phyloP scores from a whole-genome alignment of 1,284 basidiomycete genomes.

The Cutaneotrichosporon sp. region DNA sequence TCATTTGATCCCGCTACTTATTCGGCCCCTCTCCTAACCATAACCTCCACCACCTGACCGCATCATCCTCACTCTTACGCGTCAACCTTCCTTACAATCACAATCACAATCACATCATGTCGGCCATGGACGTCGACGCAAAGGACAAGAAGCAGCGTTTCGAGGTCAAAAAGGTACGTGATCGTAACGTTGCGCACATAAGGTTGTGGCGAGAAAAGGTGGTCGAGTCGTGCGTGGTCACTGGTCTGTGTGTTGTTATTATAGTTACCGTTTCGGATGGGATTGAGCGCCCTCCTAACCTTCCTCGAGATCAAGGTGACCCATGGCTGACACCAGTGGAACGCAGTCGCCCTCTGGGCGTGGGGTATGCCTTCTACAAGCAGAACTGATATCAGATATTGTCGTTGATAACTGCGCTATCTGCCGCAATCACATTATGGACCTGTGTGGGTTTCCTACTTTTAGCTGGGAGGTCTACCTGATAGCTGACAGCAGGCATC shows the following conservation, averaged over 20 bases:
- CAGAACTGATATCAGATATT: slow-evolving; percentile 64
- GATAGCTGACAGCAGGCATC: slow-evolving; percentile 67
- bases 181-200: not conserved
- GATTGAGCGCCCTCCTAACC: no score
- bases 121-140: slow-evolving; percentile 57
- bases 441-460: slow-evolving; percentile 76
- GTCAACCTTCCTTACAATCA: not conserved
- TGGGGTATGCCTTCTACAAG: slow-evolving; percentile 66
- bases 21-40: not conserved
- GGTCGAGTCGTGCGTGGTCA: no score
- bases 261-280: no score
- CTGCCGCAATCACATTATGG: slow-evolving; percentile 97
- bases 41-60: not conserved
- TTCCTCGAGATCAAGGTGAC: no score
- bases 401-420: slow-evolving; percentile 96
- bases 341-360: slow-evolving; percentile 91
- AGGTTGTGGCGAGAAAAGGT: no score
- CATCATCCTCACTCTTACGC: not conserved
- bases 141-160: slow-evolving; percentile 67
- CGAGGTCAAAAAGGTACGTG: slow-evolving; percentile 88
- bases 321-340: slow-evolving; percentile 66
- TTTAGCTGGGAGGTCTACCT: no score
- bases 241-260: no score
- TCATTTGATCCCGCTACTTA: slow-evolving; percentile 4
- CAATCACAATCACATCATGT: slow-evolving; percentile 12